Evolutionary conservation across 768 basidiomycete genomes (phyloP), one percentile per base, ranked within the genome.

Genomic region (Leccinum broughii): DNA sequence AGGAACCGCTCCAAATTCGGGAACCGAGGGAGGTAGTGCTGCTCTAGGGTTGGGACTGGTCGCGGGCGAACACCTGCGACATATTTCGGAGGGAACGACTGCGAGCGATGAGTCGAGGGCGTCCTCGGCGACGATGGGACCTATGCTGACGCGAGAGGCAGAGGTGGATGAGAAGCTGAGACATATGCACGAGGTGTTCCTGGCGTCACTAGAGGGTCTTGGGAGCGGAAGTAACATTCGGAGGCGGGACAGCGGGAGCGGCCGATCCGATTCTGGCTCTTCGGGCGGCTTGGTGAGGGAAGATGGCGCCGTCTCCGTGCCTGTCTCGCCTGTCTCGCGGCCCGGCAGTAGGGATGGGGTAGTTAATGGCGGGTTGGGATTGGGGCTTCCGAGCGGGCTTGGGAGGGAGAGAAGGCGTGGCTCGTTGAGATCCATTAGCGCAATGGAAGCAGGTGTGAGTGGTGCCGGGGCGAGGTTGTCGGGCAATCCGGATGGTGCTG

Each of bases 101-200:
- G 52, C 62, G n/a, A 64, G 64, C 54, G 62, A n/a, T 24, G 57
- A 59, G 57, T 74, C 67, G 57, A 60, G 65, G 22, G 66, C 66
- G 30, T 67, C 65, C 46, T 68, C 62, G 56, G 70, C 62, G 49
- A 69, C 63, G 55, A 71, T 71, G 26, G 83, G 81, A 9, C 80
- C 84, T 17, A 82, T 89, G 80, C 74, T 89, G 34, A 87, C 87
- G n/a, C 84, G 78, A 32, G 84, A 82, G 63, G 78, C 80, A 4
- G 89, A 86, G 58, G 84, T 92, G 3, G 87, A 89, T 55, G 85
- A 85, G 70, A 76, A 82, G 62, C 69, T 92, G 56, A 76, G 75
- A 51, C 78, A 78, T 72, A 88, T 91, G 89, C 84, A 89, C 59
- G 86, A 86, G 64, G 76, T 78, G 46, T 92, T 92, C 70, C 62